Base-by-base conservation (phyloP, 345 rosid species). In the Linum tenue region DNA sequence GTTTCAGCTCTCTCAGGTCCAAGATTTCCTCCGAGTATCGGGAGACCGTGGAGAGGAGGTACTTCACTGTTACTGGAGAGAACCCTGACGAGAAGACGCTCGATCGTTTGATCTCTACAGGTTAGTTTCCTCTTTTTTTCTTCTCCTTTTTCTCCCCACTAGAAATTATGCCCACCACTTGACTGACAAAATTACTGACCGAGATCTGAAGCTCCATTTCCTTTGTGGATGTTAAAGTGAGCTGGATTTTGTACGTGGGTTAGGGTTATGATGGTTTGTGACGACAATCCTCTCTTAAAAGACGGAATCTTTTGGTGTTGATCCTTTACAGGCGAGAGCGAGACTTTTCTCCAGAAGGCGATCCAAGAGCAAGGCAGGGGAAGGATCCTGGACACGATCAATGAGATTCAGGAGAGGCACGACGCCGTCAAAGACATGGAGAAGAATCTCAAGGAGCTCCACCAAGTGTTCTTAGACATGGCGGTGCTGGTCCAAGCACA, bases 281-380 rank as follows among this genome's bases (percentile, higher is more conserved):
- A 22, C 31, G 31, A 22, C 31, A 14, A 12, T 55, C 39, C 8
- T 37, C 35, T 16, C 42, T 12, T 41, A n/a, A 48, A 22, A 9
- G 17, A 38, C 10, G n/a, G 39, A 35, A 65, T 2, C 41, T 36
- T 14, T 39, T 39, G 17, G 8, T n/a, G 37, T 43, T 64, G 57
- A n/a, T 53, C 10, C 16, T 6, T 41, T 77, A 65, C 84, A 89
- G 96, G 98, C 10, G 97, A 87, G 78, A 89, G 95, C 67, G 98
- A 92, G 78, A 85, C 82, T 5, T 87, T 92, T 73, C 77, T 89
- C 60, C 94, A 89, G 69, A 92, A 85, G 40, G 98, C 97, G 37
- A 92, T 92, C 64, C 94, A 87, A 73, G 92, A 92, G 51, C 97
- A 92, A 60, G 98, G 98, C 38, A 83, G 96, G 66, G 96, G 97